Evolutionary conservation across 208 protist genomes (phyloP).

Genomic region (Leptomonas pyrrhocoris): DNA sequence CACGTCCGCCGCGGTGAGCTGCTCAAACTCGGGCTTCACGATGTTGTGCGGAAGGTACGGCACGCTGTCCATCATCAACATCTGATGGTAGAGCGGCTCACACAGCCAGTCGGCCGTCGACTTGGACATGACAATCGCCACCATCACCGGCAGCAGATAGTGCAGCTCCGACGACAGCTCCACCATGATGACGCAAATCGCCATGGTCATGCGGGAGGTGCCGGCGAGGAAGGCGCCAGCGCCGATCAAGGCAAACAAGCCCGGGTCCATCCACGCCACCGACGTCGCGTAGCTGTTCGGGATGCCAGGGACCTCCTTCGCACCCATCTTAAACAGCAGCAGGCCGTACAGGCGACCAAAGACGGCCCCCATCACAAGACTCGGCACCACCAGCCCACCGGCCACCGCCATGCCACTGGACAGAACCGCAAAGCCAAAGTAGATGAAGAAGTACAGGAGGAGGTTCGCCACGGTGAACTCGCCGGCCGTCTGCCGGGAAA

Average conservation of each 20-base stretch:
- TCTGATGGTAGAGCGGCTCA: slow-evolving; percentile 92
- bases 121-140: slow-evolving; percentile 92
- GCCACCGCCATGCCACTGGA: slow-evolving; percentile 83
- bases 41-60: slow-evolving; percentile 85
- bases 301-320: slow-evolving; percentile 13
- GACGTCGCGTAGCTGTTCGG: slow-evolving; percentile 55
- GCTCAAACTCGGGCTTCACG: slow-evolving; percentile 77
- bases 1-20: slow-evolving; percentile 87
- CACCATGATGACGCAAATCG: slow-evolving; percentile 95
- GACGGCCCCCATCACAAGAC: slow-evolving; percentile 88
- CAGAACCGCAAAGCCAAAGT: slow-evolving; percentile 79
- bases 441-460: slow-evolving; percentile 79
- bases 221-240: slow-evolving; percentile 92
- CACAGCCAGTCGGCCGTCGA: slow-evolving; percentile 87
- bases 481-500: slow-evolving; percentile 81
- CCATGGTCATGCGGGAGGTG: slow-evolving; percentile 92
- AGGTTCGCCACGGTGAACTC: slow-evolving; percentile 74
- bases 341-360: slow-evolving; percentile 86
- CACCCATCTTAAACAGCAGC: slow-evolving; percentile 67
- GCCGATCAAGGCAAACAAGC: slow-evolving; percentile 93
- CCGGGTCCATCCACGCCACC: slow-evolving; percentile 88
- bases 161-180: slow-evolving; percentile 93
- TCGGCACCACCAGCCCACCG: slow-evolving; percentile 89
- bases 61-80: slow-evolving; percentile 88
- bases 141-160: slow-evolving; percentile 95